Base-by-base conservation (phyloP, 2,329 filamentous ascomycete genomes). In the Basipetospora chlamydospora region DNA sequence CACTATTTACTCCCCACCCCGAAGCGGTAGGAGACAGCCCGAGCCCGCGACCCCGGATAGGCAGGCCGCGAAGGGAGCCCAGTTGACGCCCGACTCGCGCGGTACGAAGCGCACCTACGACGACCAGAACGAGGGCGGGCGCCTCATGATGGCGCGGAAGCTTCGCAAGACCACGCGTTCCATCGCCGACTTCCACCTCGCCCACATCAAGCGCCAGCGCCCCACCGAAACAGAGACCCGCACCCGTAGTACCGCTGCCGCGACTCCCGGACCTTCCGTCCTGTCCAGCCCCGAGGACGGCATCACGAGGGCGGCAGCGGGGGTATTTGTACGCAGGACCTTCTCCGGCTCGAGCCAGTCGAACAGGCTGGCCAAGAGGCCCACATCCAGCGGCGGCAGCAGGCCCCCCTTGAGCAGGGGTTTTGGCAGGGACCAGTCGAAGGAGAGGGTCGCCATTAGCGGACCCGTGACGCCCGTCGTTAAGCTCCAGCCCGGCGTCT, bases 91-190 rank as follows among this genome's bases (percentile, higher is more conserved):
- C 28, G 39, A 41, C 15, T 59, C 53, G 3, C 58, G 66, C 22
- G 68, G 70, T 33, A 70, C 61, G 35, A 73, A 73, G 51, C 65
- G 69, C 26, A 55, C 53, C 17, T 54, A 57, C n/a, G 50, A 49
- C 1, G 55, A 56, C 3, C 52, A 54, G 11, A 56, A 58, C 15
- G 53, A 60, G 34, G 43, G 51, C 31, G 45, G 51, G 43, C 46
- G 28, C 38, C n/a, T n/a, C n/a, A n/a, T n/a, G n/a, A 49, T 44
- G 13, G 49, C 46, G 37, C 70, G 70, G 58, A 71, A 70, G 50
- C 54, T 73, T 33, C 65, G 70, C 38, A 67, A 67, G 53, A 64
- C 60, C 6, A 54, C 62, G 38, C 60, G 61, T n/a, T 54, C 50
- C 35, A 45, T 56, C 10, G 59, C 60, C 9, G 54, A 64, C 42